Evolutionary conservation across 345 rosid genomes (phyloP).

Genomic region (Salix viminalis): DNA sequence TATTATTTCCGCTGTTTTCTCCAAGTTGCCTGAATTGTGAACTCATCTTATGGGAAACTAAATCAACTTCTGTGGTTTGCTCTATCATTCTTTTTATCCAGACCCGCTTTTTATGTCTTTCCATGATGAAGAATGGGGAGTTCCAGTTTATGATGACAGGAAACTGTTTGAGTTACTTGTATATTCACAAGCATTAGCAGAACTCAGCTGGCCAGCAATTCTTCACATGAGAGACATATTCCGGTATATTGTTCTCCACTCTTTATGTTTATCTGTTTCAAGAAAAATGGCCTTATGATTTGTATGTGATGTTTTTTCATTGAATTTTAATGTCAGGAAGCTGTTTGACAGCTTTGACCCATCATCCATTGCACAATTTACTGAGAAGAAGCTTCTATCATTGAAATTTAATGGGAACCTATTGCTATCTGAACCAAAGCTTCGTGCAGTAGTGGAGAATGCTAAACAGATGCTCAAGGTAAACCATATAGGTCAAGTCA

Average conservation of each 20-base stretch:
- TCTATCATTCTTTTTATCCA: slow-evolving; percentile 10
- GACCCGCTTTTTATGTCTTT: slow-evolving; percentile 63
- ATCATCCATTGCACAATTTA: slow-evolving; percentile 49
- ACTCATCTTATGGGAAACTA: neutral
- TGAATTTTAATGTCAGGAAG: slow-evolving; percentile 50
- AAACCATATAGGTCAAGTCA: slow-evolving; percentile 5
- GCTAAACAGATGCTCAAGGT: slow-evolving; percentile 81
- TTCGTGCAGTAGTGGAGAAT: slow-evolving; percentile 75
- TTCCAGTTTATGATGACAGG: slow-evolving; percentile 65
- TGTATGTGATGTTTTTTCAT: slow-evolving; percentile 5
- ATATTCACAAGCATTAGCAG: slow-evolving; percentile 92
- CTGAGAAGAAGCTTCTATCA: slow-evolving; percentile 66
- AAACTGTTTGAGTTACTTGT: slow-evolving; percentile 82
- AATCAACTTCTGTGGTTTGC: neutral
- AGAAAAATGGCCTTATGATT: neutral
- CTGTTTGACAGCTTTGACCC: slow-evolving; percentile 66
- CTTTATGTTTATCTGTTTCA: neutral
- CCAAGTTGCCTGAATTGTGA: neutral
- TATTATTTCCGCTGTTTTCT: neutral
- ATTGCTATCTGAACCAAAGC: slow-evolving; percentile 76
- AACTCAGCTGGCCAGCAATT: slow-evolving; percentile 83
- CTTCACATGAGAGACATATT: slow-evolving; percentile 58
- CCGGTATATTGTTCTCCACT: slow-evolving; percentile 39
- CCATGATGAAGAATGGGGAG: slow-evolving; percentile 89
- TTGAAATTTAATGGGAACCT: slow-evolving; percentile 58